phyloP scores from a whole-genome alignment of 169 alveolate genomes.

The Plasmodium malariae region DNA sequence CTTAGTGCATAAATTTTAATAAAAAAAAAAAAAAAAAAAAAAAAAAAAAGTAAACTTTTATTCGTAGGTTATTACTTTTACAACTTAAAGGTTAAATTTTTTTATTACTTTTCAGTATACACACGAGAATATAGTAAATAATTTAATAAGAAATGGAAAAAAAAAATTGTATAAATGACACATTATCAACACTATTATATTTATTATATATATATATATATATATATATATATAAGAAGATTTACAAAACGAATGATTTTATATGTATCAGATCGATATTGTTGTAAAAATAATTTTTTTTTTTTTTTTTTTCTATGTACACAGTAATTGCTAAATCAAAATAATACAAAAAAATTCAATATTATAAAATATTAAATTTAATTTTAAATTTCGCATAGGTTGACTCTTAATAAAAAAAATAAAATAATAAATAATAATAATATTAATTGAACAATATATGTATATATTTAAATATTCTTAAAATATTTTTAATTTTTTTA shows the following conservation, averaged over 20 bases:
- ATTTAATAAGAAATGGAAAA: constrained; percentile 1
- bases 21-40: constrained; percentile 20
- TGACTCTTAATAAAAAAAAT: constrained; percentile 20
- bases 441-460: not conserved
- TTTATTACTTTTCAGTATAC: constrained; percentile 22
- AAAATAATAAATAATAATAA: not conserved
- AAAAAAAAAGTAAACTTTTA: no score
- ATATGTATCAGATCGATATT: constrained; percentile 24
- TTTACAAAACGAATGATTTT: constrained; percentile 6
- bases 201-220: no score
- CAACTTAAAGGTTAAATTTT: constrained; percentile 28
- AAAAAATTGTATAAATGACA: constrained; percentile 5
- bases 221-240: not conserved
- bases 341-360: constrained; percentile 15
- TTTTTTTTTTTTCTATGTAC: constrained; percentile 10
- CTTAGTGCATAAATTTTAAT: not conserved
- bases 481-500: not conserved
- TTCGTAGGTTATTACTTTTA: constrained; percentile 10
- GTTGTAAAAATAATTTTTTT: not conserved
- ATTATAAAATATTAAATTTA: constrained; percentile 23
- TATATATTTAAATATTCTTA: not conserved
- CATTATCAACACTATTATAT: constrained; percentile 6
- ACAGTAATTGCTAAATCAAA: not conserved
- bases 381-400: constrained; percentile 49
- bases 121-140: constrained; percentile 31